Conservation (phyloP, 2,329 filamentous ascomycete genomes). For the Sphaerulina musiva region DNA sequence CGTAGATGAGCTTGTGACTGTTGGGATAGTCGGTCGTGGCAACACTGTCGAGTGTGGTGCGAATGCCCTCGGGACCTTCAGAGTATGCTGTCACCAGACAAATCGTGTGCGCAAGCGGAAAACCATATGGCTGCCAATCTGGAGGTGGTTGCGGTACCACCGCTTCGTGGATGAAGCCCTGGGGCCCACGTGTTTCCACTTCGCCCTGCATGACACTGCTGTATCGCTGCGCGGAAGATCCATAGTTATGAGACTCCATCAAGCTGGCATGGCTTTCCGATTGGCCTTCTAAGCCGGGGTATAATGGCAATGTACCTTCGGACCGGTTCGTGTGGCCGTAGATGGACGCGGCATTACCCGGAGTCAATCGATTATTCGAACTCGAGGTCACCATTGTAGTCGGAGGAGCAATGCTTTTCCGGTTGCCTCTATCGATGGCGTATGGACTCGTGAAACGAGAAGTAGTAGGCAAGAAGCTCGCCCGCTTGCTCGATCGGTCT, state of each 20-base stretch:
- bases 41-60: slow-evolving; percentile 91
- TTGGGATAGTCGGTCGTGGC: slow-evolving; percentile 98
- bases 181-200: slow-evolving; percentile 67
- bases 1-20: slow-evolving; percentile 94
- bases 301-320: slow-evolving; percentile 46
- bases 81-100: slow-evolving; percentile 96
- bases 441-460: slow-evolving; percentile 92
- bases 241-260: slow-evolving; percentile 35
- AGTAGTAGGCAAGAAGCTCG: slow-evolving; percentile 85
- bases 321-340: slow-evolving; percentile 59
- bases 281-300: slow-evolving; percentile 8
- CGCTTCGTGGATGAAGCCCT: slow-evolving; percentile 91
- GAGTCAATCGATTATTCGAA: slow-evolving; percentile 64
- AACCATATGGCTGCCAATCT: slow-evolving; percentile 96
- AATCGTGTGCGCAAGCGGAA: slow-evolving; percentile 85
- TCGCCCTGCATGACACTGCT: slow-evolving; percentile 52
- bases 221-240: slow-evolving; percentile 39
- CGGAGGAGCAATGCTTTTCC: slow-evolving; percentile 53
- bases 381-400: slow-evolving; percentile 95
- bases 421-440: slow-evolving; percentile 57
- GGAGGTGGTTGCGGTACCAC: slow-evolving; percentile 94
- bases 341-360: slow-evolving; percentile 54
- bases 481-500: slow-evolving; percentile 71
- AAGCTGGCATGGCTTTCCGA: slow-evolving; percentile 35
- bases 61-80: slow-evolving; percentile 84